Base-by-base conservation (phyloP, 1,139 yeast species). In the Blastobotrys arbuscula region DNA sequence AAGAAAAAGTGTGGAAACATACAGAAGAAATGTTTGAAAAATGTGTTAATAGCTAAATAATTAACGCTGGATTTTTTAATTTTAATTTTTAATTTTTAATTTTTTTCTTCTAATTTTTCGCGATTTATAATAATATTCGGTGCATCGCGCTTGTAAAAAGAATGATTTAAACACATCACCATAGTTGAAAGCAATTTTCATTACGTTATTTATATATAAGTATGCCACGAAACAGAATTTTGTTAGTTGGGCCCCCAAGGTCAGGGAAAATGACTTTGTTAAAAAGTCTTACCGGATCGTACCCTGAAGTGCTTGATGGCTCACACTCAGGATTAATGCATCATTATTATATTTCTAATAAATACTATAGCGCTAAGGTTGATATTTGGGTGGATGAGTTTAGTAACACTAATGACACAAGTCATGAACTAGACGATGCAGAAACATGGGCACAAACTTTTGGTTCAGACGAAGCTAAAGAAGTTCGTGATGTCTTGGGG, bases 361-460 rank as follows among this genome's bases (percentile, higher is more conserved):
- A 66, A 54, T 75, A 75, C 53, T 74, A 69, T 53, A 50, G 52
- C 1, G 63, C 70, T 2, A 56, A 56, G 1, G 56, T 74, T 8
- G 70, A 68, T 1, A 45, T 74, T 1, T 75, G 76, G 71, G 54
- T 72, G 3, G 79, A 75, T 58, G 77, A 73, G 53, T 65, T 64
- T 50, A 58, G 57, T 3, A 56, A 28, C 13, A 28, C 31, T 7
- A 24, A 10, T 24, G 10, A 10, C 10, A 24, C 28, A 24, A 54
- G 9, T 28, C 38, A 18, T 47, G 44, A 26, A 10, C 49, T 40
- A 7, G 47, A 44, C n/a, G 23, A 47, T 35, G 49, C 57, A 9
- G 49, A 33, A 2, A 54, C 52, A 0, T 74, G 78, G 78, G 57
- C 63, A 4, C 48, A 50, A 2, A 71, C 68, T 20, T 70, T 74